Conservation (phyloP, 352 stramenopile species). For the Globisporangium lucens region DNA sequence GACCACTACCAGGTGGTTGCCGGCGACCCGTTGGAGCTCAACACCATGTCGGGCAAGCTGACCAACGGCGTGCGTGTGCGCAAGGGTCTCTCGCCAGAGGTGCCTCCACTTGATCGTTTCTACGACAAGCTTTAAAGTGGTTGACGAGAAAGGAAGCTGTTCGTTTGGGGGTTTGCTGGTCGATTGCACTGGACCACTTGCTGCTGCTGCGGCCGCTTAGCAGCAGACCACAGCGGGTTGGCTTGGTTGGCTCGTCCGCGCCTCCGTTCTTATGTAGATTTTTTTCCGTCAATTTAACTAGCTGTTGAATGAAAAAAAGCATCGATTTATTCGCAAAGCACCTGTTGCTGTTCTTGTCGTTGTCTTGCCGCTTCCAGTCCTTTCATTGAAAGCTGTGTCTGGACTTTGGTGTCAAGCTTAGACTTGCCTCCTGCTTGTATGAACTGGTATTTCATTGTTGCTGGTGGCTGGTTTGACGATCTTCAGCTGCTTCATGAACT, state of each 20-base stretch:
- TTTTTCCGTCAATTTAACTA: conserved; percentile 19
- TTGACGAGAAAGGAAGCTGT: conserved; percentile 13
- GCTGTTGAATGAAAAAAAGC: conserved; percentile 20
- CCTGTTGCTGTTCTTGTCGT: background rate
- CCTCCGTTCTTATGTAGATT: conserved; percentile 20
- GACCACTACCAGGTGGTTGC: conserved; percentile 98
- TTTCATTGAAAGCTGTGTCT: background rate
- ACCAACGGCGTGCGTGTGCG: conserved; percentile 93
- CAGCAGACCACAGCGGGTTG: background rate
- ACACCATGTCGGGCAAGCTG: conserved; percentile 95
- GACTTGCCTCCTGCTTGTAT: background rate
- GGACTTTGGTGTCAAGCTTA: background rate
- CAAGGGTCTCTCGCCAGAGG: conserved; percentile 96
- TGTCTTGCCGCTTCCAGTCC: background rate
- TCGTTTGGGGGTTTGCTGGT: background rate
- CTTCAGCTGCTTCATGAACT: conserved; percentile 8
- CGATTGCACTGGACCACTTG: background rate
- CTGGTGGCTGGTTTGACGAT: background rate
- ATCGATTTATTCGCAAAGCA: conserved; percentile 16
- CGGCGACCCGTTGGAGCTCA: conserved; percentile 90
- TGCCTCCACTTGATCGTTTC: conserved; percentile 98
- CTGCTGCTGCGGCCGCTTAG: background rate
- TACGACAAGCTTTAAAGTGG: conserved; percentile 98
- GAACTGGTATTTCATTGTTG: background rate
- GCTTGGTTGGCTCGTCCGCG: background rate